Evolutionary conservation across 768 basidiomycete genomes (phyloP), one percentile per base, ranked within the genome.

Genomic region (Suillus placidus): DNA sequence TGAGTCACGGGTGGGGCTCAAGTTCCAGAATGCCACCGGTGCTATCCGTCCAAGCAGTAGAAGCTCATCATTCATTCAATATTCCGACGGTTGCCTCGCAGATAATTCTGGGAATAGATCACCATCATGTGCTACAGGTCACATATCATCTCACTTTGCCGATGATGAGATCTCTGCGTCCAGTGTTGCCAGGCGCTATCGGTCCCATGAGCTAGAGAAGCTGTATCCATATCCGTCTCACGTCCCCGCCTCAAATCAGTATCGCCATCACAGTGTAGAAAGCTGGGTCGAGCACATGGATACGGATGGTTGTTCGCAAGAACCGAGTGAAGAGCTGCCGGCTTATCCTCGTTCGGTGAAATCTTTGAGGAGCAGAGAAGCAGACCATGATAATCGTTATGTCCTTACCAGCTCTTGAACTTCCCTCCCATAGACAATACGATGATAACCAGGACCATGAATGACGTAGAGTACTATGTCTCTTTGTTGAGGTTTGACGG

Each of bases 1-100:
- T 3, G 16, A 40, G 16, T 40, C 38, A 40, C 38, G 38, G 58
- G 18, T 12, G 12, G 6, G 18, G 9, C 8, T 40, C 38, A 60
- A 60, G 26, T 20, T 30, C 26, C 14, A 30, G 12, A 32, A 18
- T 20, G 30, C 26, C 18, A 37, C 18, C 26, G 16, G 16, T 30
- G 26, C 26, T 20, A 6, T 60, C 30, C 58, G 58, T 42, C 58
- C 58, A 42, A 60, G 26, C 57, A 63, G 62, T 37, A 2, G 42
- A 14, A 20, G 38, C 32, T 64, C 64, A 16, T 64, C 60, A 14
- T 62, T 64, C 32, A 42, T 64, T 38, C 64, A 64, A 45, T 64
- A 62, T 26, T 35, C 64, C 16, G 64, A 63, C 1, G 20, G 12
- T 16, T 20, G 30, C 7, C 30, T 63, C 38, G 51, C 20, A 54